Percentiles rank a stretch among this genome's conserved stretches.
These are phyloP conservation scores for Coniferiporia sulphurascens DNA, from an alignment of 1,284 basidiomycete genomes.

Conservation along the genomic window DNA sequence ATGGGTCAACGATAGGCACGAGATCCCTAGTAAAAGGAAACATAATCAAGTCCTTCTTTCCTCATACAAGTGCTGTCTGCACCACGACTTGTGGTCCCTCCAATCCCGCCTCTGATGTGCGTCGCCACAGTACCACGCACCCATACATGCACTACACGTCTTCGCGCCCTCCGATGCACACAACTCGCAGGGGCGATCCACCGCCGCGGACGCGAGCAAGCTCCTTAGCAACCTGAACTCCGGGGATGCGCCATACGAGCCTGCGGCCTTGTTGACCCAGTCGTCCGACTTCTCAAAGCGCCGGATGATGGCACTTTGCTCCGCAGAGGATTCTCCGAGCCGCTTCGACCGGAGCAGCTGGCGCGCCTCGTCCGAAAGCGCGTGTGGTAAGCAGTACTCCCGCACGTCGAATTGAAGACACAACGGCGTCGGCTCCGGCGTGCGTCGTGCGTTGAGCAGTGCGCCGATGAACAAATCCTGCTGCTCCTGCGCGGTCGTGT, in stretches of 20 bases:
- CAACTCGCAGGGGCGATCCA: constrained; percentile 13
- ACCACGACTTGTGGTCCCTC: constrained; percentile 16
- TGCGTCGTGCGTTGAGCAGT: constrained; percentile 10
- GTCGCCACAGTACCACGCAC: constrained; percentile 18
- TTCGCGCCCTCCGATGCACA: constrained; percentile 12
- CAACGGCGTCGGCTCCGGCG: constrained; percentile 15
- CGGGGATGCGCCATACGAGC: background rate
- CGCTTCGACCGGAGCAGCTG: constrained; percentile 17
- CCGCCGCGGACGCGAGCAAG: constrained; percentile 9
- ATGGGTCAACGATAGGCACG: too few relatives aligned
- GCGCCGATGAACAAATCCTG: constrained; percentile 17
- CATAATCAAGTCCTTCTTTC: background rate
- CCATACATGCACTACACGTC: constrained; percentile 15
- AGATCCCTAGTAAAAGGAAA: too few relatives aligned
- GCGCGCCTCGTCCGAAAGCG: constrained; percentile 14
- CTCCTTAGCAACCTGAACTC: constrained; percentile 5
- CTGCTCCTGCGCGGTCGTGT: constrained; percentile 11
- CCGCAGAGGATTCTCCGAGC: constrained; percentile 5
- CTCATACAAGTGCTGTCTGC: constrained; percentile 11
- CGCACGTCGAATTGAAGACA: constrained; percentile 14
- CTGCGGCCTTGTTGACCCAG: constrained; percentile 7
- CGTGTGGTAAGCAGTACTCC: constrained; percentile 10
- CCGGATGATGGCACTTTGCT: constrained; percentile 7
- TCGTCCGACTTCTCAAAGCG: constrained; percentile 13
- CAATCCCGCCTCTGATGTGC: constrained; percentile 15